Evolutionary conservation across 2,329 filamentous ascomycete species (phyloP).

Genomic region (Trichoderma sp.): DNA sequence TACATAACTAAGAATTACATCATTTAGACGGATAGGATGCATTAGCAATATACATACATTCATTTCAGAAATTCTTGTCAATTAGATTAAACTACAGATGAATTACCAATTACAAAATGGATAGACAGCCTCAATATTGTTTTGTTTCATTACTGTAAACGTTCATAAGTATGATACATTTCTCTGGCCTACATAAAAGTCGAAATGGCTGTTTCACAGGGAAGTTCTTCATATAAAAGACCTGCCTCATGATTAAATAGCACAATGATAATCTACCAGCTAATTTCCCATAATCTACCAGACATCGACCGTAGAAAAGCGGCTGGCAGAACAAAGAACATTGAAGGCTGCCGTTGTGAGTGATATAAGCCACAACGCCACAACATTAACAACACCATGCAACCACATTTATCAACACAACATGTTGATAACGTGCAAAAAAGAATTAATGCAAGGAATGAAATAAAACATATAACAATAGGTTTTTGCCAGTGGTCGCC

Average conservation of each 20-base stretch:
- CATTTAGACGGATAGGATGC: neutral
- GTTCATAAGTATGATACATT: neutral
- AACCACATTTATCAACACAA: neutral
- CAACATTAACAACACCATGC: neutral
- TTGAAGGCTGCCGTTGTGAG: neutral
- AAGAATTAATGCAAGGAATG: neutral
- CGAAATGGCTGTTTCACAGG: neutral
- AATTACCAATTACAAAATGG: neutral
- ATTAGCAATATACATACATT: neutral
- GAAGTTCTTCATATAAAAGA: no score
- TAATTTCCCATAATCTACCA: neutral
- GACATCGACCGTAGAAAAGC: neutral
- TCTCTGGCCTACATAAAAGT: neutral
- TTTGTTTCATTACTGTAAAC: neutral
- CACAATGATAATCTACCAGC: neutral
- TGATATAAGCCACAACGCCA: neutral
- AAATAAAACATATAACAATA: neutral
- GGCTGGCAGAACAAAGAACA: neutral
- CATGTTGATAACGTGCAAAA: neutral
- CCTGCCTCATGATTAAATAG: no score
- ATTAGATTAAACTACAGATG: neutral
- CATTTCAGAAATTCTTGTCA: neutral
- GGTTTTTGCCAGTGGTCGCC: neutral
- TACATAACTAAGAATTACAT: neutral
- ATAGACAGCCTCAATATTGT: neutral